Base-by-base conservation (phyloP, 1,284 basidiomycete genomes). In the Microbotryum silenes-acaulis region DNA sequence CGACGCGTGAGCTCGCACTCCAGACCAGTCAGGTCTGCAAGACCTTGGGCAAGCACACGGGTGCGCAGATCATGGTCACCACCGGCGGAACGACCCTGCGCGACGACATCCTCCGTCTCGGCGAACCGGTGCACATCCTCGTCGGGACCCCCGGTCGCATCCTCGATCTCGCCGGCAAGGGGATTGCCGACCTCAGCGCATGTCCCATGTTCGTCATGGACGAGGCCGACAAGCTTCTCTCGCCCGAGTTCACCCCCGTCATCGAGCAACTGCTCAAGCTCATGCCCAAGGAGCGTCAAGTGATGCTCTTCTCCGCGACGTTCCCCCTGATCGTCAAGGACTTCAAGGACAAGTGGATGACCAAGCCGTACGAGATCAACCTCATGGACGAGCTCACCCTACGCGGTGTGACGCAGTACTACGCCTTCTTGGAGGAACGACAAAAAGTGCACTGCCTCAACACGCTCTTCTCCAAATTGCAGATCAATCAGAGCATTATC, bases 261-360 rank as follows among this genome's bases (percentile, higher is more conserved):
- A 96, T 98, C 85, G 94, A 98, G 79, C 91, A 97, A 75, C 78
- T 98, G 51, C 82, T 98, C 63, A 81, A 82, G 51, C 89, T 89
- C 76, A 82, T 97, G 63, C 91, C 92, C 52, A 78, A 82, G 67
- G 85, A 89, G 72, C 83, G 92, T 63, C 94, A 98, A 79, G 92
- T 97, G 74, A 97, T 97, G 94, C 82, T 98, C 71, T 97, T 98
- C 79, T 97, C 92, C 60, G 94, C 94, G 57, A 98, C 94, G 33
- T 98, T 98, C 84, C 94, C 96, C 5, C 84, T 97, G 81, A 94
- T 96, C 74, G 96, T 98, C 74, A 97, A 98, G 78, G 91, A 97
- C 77, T 98, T 98, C 81, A 96, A 96, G 90, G 93, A 97, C 75
- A 94, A 96, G 77, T 89, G 97, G 80, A 97, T 98, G 94, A 85